Base-by-base conservation (phyloP, 495 filamentous ascomycete species). In the Penicillium psychrofluorescens region DNA sequence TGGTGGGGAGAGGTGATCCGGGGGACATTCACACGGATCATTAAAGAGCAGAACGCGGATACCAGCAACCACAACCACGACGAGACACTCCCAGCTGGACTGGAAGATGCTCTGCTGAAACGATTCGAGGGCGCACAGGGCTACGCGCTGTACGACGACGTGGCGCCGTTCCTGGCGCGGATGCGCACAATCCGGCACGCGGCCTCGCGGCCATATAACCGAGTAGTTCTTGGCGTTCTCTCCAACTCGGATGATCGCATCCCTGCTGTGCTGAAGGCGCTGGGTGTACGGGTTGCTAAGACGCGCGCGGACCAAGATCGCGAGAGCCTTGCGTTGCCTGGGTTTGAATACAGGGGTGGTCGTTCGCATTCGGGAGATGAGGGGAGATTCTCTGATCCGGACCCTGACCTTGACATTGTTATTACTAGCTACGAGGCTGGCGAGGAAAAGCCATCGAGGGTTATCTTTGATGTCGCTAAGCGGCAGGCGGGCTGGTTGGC, bases 161-260 rank as follows among this genome's bases (percentile, higher is more conserved):
- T 82, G 10, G 41, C 56, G 11, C 58, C 67, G 0, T 72, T 86
- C 42, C 79, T 90, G 22, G 40, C 55, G 15, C 48, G 51, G 1
- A 49, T 86, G 41, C 50, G 56, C 12, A 51, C 30, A 44, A 37
- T 48, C 22, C 57, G 42, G 28, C 13, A 27, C 12, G 31, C 35
- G 1, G 16, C 31, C 16, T 46, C 29, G 0, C 14, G 22, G 14
- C 28, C 37, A 28, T 62, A 60, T 48, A 55, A 64, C 29, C 45
- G 55, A 13, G 51, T 83, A 2, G 50, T 81, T 8, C 53, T 86
- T 0, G 87, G 87, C 5, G 68, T 90, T 11, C 66, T 90, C 38
- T 85, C 84, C 14, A 92, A 91, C 58, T 89, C 86, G 1, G 86
- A 92, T 55, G 79, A 84, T 52, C 74, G 87, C 0, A 77, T 89